Evolutionary conservation across 73 alveolate species (phyloP).

Genomic region (Uronychia setigera): DNA sequence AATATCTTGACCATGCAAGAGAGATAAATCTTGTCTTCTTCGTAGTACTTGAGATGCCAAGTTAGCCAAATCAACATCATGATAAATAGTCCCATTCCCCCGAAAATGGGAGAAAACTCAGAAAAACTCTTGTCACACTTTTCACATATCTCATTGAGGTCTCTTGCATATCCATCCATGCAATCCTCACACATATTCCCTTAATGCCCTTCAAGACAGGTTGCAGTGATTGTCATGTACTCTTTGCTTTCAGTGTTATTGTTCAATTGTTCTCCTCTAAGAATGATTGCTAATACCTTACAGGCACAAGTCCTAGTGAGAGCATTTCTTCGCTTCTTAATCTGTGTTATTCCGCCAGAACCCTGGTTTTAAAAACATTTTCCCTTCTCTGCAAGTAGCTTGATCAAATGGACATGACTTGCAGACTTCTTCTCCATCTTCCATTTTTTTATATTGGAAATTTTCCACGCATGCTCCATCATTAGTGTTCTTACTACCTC

Average conservation of each 20-base stretch:
- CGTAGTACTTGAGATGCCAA: neutral
- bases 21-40: neutral
- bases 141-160: neutral
- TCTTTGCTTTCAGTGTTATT: neutral
- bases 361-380: neutral
- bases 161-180: neutral
- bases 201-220: neutral
- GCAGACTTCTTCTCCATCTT: neutral
- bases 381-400: neutral
- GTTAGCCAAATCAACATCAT: neutral
- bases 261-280: neutral
- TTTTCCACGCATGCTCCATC: neutral
- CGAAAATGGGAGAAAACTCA: neutral
- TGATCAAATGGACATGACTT: neutral
- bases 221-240: too few species aligned
- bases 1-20: neutral
- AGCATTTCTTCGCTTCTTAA: neutral
- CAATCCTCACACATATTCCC: neutral
- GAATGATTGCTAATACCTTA: neutral
- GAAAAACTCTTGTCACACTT: neutral
- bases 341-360: neutral
- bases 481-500: neutral
- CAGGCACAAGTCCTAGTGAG: neutral
- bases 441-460: neutral
- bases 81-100: neutral